These are phyloP conservation scores for Paxillus rubicundulus DNA, from an alignment of 768 basidiomycete genomes.

Conservation along the genomic window DNA sequence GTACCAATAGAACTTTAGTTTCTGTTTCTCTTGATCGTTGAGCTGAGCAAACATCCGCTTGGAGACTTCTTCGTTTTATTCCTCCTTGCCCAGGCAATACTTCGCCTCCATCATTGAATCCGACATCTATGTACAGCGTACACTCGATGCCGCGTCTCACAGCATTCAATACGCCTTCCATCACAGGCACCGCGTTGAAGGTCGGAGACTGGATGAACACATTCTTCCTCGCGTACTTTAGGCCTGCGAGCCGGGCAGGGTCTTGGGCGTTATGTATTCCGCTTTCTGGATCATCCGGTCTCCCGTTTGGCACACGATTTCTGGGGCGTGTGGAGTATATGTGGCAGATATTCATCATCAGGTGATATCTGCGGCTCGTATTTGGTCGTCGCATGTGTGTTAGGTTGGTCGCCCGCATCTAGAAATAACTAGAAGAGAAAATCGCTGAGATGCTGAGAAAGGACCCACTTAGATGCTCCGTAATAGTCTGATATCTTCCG, in stretches of 20 bases:
- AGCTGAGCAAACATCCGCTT: constrained; percentile 55
- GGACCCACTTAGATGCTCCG: constrained; percentile 39
- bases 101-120: constrained; percentile 56
- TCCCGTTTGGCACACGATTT: constrained; percentile 61
- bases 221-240: constrained; percentile 54
- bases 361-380: constrained; percentile 23
- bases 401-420: constrained; percentile 36
- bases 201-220: constrained; percentile 78
- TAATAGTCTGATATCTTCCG: constrained; percentile 36
- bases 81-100: constrained; percentile 67
- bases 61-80: constrained; percentile 70
- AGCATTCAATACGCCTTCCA: constrained; percentile 56
- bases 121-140: constrained; percentile 58
- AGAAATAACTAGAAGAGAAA: constrained; percentile 9
- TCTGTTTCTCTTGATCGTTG: constrained; percentile 42
- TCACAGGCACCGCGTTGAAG: constrained; percentile 63
- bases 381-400: constrained; percentile 31
- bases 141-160: constrained; percentile 60
- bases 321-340: constrained; percentile 59
- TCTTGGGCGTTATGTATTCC: constrained; percentile 58
- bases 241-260: constrained; percentile 63
- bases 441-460: neutral
- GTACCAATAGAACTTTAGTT: constrained; percentile 56
- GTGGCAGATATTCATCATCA: constrained; percentile 57
- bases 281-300: constrained; percentile 41